A percentile compares a stretch with the other conserved stretches of the same genome.
These are phyloP conservation scores for Candolleomyces eurysporus DNA, from an alignment of 768 basidiomycete genomes.

Conservation along the genomic window DNA sequence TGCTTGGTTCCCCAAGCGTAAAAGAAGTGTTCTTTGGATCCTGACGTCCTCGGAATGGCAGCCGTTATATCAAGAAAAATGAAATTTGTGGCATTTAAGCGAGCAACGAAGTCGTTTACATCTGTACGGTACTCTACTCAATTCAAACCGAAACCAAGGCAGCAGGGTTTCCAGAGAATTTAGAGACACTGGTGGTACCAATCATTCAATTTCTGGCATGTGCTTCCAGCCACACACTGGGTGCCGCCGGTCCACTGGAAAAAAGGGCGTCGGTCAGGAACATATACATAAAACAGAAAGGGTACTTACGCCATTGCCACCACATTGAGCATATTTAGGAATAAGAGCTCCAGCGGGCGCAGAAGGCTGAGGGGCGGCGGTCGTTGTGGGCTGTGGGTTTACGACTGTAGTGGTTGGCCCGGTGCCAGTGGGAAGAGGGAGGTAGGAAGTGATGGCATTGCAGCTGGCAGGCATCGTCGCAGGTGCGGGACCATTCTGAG, in stretches of 20 bases:
- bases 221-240: background rate
- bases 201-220: constrained; percentile 6
- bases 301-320: background rate
- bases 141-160: no score
- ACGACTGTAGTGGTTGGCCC: background rate
- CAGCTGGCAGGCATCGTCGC: background rate
- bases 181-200: constrained; percentile 10
- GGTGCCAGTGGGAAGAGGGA: background rate
- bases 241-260: constrained; percentile 2
- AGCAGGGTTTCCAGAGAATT: background rate
- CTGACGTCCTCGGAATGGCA: no score
- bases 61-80: no score
- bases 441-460: background rate
- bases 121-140: no score
- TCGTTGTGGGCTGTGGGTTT: background rate
- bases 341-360: background rate
- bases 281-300: background rate
- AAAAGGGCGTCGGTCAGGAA: background rate
- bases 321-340: background rate
- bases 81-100: no score
- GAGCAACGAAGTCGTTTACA: no score
- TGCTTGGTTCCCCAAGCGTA: no score
- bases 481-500: background rate
- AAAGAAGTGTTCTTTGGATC: no score
- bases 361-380: background rate